These are phyloP conservation scores for Eudorina sp. DNA, from an alignment of 139 green algal genomes.

Conservation along the genomic window DNA sequence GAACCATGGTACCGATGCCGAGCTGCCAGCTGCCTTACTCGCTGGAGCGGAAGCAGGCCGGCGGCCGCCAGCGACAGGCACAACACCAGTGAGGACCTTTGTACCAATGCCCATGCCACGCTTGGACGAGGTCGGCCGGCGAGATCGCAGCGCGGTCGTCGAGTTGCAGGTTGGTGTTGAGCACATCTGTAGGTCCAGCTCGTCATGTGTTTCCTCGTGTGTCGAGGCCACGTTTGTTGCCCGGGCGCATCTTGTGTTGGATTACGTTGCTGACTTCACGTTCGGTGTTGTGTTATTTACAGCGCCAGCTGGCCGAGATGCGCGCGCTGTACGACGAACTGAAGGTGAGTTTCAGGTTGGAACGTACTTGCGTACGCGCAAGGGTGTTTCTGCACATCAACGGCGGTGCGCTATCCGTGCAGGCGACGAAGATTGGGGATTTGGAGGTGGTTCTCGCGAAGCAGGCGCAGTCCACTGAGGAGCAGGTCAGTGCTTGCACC, in stretches of 20 bases:
- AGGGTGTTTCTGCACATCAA: not conserved
- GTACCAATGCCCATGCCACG: not conserved
- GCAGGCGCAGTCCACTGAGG: slow-evolving; percentile 16
- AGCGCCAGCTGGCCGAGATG: slow-evolving; percentile 30
- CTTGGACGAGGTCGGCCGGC: not conserved
- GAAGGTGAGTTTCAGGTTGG: slow-evolving; percentile 12
- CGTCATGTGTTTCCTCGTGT: too few species aligned
- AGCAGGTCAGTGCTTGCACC: slow-evolving; percentile 17
- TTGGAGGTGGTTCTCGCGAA: slow-evolving; percentile 38
- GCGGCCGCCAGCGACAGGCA: slow-evolving; percentile 1
- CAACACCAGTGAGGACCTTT: slow-evolving; percentile 13
- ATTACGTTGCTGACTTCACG: too few species aligned
- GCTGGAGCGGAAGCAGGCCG: not conserved
- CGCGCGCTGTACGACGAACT: slow-evolving; percentile 27
- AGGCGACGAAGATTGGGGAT: slow-evolving; percentile 26
- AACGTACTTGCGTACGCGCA: not conserved
- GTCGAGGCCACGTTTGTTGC: too few species aligned
- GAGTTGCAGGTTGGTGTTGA: slow-evolving; percentile 45
- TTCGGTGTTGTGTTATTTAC: too few species aligned
- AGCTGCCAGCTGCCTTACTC: too few species aligned
- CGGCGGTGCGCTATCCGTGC: not conserved
- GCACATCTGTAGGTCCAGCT: too few species aligned
- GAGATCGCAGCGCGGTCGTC: not conserved
- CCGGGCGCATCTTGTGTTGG: too few species aligned
- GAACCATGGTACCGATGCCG: too few species aligned